Conservation (phyloP, 164 flowering plant genomes). For the Liquidambar formosana region DNA sequence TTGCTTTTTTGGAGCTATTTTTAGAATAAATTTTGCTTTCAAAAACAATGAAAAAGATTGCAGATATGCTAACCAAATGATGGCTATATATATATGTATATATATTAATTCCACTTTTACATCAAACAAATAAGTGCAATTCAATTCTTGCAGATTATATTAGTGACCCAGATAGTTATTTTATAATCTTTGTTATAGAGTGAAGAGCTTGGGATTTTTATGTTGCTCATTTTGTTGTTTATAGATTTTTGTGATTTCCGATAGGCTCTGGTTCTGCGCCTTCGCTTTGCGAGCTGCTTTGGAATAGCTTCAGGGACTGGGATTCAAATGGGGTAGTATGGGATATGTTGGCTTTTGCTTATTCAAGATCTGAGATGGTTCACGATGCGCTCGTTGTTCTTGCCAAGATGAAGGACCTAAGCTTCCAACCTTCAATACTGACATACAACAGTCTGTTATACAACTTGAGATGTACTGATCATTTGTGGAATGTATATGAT, state of each 20-base stretch:
- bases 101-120: neutral
- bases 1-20: too few species aligned
- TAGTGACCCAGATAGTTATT: neutral
- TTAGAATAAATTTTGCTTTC: too few species aligned
- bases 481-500: constrained; percentile 45
- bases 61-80: too few species aligned
- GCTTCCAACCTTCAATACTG: constrained; percentile 44
- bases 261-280: constrained; percentile 69
- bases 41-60: too few species aligned
- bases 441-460: constrained; percentile 63
- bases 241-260: constrained; percentile 27
- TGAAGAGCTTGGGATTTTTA: neutral
- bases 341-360: constrained; percentile 66
- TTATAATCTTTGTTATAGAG: neutral
- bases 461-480: constrained; percentile 53
- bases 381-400: constrained; percentile 64
- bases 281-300: constrained; percentile 51
- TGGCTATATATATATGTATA: too few species aligned
- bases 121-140: neutral
- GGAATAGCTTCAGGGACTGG: constrained; percentile 48
- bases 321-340: constrained; percentile 46
- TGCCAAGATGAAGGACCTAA: constrained; percentile 55
- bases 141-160: neutral
- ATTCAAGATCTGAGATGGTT: constrained; percentile 55
- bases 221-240: constrained; percentile 17